A percentile compares a stretch with the other conserved stretches of the same genome.
These are phyloP conservation scores for Cymbopogon flexuosus DNA, from an alignment of 202 grass and related monocot genomes.

Conservation along the genomic window DNA sequence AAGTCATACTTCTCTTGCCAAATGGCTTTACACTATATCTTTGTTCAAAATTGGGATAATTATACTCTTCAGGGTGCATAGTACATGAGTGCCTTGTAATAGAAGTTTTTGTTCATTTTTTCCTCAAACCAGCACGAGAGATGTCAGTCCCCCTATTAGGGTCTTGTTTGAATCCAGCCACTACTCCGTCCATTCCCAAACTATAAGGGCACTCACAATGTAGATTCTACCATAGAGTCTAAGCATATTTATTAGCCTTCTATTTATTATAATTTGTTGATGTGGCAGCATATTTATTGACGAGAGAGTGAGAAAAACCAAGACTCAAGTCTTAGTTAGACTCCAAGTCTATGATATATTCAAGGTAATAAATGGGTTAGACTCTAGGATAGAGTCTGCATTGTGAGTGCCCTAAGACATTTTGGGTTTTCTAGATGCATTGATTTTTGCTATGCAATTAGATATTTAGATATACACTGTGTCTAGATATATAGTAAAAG, in stretches of 20 bases:
- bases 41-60: neutral
- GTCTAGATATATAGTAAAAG: neutral
- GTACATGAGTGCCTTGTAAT: constrained; percentile 12
- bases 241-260: no score
- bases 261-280: no score
- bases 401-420: neutral
- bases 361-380: no score
- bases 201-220: neutral
- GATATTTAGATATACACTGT: neutral
- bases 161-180: neutral
- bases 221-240: no score
- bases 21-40: constrained; percentile 15
- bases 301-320: no score
- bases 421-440: neutral
- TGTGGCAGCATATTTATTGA: no score
- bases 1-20: constrained; percentile 2
- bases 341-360: no score
- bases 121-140: neutral
- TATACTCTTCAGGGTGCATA: neutral
- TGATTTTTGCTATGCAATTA: neutral
- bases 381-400: no score
- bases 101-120: neutral
- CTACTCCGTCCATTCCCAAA: neutral
- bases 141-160: neutral
- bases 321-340: no score